Evolutionary conservation across 2,329 filamentous ascomycete genomes (phyloP).

Genomic region (Ceratocystis destructans): DNA sequence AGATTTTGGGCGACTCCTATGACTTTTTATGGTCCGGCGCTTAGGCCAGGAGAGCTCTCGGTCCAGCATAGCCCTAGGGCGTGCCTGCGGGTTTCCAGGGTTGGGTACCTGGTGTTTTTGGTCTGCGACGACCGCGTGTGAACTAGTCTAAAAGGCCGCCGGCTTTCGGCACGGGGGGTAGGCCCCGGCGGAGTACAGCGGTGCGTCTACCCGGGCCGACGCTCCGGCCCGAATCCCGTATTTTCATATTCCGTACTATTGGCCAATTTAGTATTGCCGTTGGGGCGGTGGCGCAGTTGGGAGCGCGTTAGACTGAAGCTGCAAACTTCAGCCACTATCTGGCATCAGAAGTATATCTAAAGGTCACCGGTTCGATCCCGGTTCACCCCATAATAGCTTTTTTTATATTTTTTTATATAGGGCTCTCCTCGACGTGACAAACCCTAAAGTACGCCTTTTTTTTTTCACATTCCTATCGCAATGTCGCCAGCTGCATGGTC

Average conservation of each 20-base stretch:
- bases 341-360: slow-evolving; percentile 17
- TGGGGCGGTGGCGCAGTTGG: slow-evolving; percentile 17
- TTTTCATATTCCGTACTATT: slow-evolving; percentile 13
- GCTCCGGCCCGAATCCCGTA: neutral
- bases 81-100: too few species aligned
- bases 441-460: neutral
- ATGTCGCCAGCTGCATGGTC: neutral
- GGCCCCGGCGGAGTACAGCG: too few species aligned
- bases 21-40: too few species aligned
- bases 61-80: too few species aligned
- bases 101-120: too few species aligned
- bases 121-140: too few species aligned
- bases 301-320: slow-evolving; percentile 16
- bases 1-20: too few species aligned
- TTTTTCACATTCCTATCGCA: neutral
- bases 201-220: too few species aligned
- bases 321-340: slow-evolving; percentile 19
- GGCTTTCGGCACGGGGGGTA: too few species aligned
- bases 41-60: too few species aligned
- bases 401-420: neutral
- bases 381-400: slow-evolving; percentile 14
- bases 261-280: too few species aligned
- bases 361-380: slow-evolving; percentile 18
- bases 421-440: neutral
- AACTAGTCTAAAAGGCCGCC: too few species aligned